Percentiles rank a stretch among this genome's conserved stretches.
These are phyloP conservation scores for Parvularia atlantis DNA, from an alignment of 78 protist species.

Conservation along the genomic window DNA sequence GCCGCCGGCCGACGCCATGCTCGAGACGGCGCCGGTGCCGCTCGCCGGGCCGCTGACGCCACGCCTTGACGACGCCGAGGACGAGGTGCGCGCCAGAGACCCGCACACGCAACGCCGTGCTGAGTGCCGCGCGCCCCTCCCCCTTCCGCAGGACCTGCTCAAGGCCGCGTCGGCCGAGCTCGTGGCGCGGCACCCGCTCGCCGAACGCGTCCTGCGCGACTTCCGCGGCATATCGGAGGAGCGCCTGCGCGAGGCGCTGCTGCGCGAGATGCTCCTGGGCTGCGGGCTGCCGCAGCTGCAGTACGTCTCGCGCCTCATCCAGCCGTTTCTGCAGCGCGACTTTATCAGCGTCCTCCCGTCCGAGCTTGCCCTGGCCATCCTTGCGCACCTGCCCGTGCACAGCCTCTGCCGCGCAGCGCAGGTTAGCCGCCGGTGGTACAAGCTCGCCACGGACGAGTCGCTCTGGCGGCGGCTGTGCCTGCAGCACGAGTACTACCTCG, in stretches of 20 bases:
- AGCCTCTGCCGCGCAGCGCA: not conserved
- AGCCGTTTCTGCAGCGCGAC: not conserved
- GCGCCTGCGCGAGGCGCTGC: not conserved
- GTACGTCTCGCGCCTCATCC: not conserved
- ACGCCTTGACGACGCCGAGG: no score
- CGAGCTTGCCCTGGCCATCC: conserved; percentile 5
- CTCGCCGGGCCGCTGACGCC: no score
- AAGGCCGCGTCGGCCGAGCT: no score
- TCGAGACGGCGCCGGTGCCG: no score
- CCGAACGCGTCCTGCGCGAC: no score
- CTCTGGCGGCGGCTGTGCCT: not conserved
- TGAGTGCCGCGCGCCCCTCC: no score
- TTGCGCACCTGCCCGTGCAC: not conserved
- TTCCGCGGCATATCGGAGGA: no score
- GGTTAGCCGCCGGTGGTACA: not conserved
- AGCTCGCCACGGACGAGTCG: not conserved
- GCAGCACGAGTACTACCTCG: not conserved
- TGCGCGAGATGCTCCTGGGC: not conserved
- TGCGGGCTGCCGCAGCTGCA: not conserved
- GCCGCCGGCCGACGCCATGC: no score
- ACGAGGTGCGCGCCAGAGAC: no score
- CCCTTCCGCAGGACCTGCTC: no score
- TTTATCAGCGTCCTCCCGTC: not conserved
- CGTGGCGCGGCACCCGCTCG: no score
- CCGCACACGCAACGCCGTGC: no score